Percentiles rank a stretch among this genome's conserved stretches.
phyloP scores from a whole-genome alignment of 176 grass and related monocot genomes.

The Aegilops sharonensis region DNA sequence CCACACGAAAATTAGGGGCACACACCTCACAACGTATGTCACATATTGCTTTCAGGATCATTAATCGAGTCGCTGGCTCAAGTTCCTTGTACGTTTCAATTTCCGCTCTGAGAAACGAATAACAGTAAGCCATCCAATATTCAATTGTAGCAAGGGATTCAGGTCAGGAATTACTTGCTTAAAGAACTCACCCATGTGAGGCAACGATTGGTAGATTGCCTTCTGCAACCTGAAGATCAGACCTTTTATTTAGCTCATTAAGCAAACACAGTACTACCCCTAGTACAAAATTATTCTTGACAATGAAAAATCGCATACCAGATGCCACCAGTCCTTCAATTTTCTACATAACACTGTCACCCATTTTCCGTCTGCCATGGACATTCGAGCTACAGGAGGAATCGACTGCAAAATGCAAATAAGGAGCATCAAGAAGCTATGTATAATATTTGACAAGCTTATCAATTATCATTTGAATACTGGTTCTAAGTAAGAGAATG shows the following conservation, averaged over 20 bases:
- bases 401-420: constrained; percentile 62
- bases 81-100: constrained; percentile 71
- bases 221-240: constrained; percentile 77
- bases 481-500: background rate
- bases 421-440: background rate
- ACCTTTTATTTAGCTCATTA: constrained; percentile 46
- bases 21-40: constrained; percentile 87
- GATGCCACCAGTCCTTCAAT: constrained; percentile 95
- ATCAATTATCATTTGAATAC: background rate
- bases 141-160: constrained; percentile 18
- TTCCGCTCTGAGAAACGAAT: constrained; percentile 55
- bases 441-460: background rate
- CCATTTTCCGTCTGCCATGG: constrained; percentile 76
- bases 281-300: constrained; percentile 24
- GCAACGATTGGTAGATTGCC: constrained; percentile 78
- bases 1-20: background rate
- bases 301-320: constrained; percentile 53
- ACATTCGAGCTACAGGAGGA: constrained; percentile 78
- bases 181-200: constrained; percentile 75
- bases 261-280: constrained; percentile 26
- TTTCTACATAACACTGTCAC: constrained; percentile 86
- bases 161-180: constrained; percentile 6
- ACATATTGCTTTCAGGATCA: constrained; percentile 90
- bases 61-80: constrained; percentile 71
- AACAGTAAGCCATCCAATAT: background rate